phyloP scores from a whole-genome alignment of 2,329 filamentous ascomycete genomes.

The Fusarium sp. region DNA sequence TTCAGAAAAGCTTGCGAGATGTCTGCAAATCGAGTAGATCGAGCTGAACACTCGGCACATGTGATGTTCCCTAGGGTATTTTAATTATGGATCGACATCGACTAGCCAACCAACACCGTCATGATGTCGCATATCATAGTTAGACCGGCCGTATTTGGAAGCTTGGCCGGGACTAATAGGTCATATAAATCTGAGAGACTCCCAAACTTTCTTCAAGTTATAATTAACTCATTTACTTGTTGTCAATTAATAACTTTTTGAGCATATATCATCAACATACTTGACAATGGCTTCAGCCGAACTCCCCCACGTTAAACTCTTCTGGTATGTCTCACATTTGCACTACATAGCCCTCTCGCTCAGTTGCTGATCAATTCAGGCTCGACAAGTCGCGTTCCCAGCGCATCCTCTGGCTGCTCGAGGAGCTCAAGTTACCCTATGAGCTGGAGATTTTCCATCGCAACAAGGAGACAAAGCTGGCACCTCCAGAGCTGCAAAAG shows the following conservation, averaged over 20 bases:
- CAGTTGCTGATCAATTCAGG: conserved; percentile 63
- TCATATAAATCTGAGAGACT: conserved; percentile 16
- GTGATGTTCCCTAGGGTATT: conserved; percentile 18
- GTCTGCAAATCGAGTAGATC: not conserved
- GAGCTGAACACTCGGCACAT: conserved; percentile 34
- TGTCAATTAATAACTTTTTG: not conserved
- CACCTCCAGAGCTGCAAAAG: conserved; percentile 80
- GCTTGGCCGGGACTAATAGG: conserved; percentile 24
- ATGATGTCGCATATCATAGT: conserved; percentile 30
- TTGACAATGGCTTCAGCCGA: conserved; percentile 49
- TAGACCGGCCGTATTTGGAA: conserved; percentile 30
- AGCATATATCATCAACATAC: not conserved
- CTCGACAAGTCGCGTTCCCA: conserved; percentile 86
- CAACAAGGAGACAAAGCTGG: conserved; percentile 70
- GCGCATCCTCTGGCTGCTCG: conserved; percentile 86
- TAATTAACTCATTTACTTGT: not conserved
- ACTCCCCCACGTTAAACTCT: conserved; percentile 70
- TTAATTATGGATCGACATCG: conserved; percentile 21
- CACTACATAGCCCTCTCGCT: not conserved
- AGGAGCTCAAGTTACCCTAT: conserved; percentile 84
- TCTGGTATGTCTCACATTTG: conserved; percentile 64
- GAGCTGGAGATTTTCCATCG: conserved; percentile 85
- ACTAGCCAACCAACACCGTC: conserved; percentile 15
- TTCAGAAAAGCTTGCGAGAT: conserved; percentile 11
- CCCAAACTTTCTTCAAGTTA: not conserved